phyloP scores from a whole-genome alignment of 805 yeast species.

The Sugiyamaella mastotermitis region DNA sequence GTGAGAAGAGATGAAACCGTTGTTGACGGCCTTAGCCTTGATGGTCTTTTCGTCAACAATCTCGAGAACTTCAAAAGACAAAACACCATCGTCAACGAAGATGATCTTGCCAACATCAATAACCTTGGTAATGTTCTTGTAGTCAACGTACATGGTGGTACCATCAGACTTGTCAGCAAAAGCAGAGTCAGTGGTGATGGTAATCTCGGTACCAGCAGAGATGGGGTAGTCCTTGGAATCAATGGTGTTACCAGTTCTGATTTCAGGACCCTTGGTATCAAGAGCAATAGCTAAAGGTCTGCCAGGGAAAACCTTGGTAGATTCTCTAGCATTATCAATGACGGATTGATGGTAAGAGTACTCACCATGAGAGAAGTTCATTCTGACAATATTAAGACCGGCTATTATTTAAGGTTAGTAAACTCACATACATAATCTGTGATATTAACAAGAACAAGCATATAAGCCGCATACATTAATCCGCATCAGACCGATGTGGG shows the following conservation, averaged over 20 bases:
- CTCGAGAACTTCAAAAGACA: constrained; percentile 88
- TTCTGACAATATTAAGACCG: constrained; percentile 95
- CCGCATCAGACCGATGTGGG: too few species aligned
- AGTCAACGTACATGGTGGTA: constrained; percentile 83
- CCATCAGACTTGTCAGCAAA: constrained; percentile 70
- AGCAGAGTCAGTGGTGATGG: constrained; percentile 82
- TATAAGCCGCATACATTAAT: too few species aligned
- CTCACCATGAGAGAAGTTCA: constrained; percentile 99
- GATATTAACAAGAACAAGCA: background rate
- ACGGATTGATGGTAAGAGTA: constrained; percentile 97
- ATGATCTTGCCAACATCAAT: constrained; percentile 82
- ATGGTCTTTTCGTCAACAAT: constrained; percentile 73
- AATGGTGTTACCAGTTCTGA: constrained; percentile 94
- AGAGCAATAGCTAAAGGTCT: constrained; percentile 98
- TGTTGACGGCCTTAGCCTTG: constrained; percentile 83
- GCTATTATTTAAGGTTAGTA: constrained; percentile 38
- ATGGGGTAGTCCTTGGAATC: constrained; percentile 79
- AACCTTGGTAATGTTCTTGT: constrained; percentile 94
- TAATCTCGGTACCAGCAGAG: constrained; percentile 81
- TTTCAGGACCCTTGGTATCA: constrained; percentile 99
- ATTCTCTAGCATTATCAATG: constrained; percentile 91
- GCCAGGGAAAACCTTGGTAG: constrained; percentile 84
- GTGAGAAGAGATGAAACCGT: constrained; percentile 94
- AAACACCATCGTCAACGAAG: constrained; percentile 96
- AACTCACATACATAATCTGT: background rate